Base-by-base conservation (phyloP, 352 stramenopile genomes). In the Globisporangium middletonii region DNA sequence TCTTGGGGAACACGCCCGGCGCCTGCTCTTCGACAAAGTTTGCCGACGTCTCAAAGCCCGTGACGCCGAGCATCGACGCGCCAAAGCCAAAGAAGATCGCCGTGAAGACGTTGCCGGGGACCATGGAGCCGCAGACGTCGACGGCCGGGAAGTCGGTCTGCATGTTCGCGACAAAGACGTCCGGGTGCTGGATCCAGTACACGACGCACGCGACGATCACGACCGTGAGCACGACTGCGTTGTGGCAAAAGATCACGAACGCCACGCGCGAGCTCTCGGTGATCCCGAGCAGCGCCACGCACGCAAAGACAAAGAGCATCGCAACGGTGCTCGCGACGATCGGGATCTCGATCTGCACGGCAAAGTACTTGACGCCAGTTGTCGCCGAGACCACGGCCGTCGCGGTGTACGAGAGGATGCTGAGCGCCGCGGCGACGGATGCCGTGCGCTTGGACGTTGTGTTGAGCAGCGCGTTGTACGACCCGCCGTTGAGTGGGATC, bases 391-490 rank as follows among this genome's bases (percentile, higher is more conserved):
- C 73, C 4, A 84, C 75, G 48, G 80, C 88, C 0, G 88, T 97
- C 0, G 88, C 88, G n/a, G 95, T 73, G 74, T 97, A 97, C 13
- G 84, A 89, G 57, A 97, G 79, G 53, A 97, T 86, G 19, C 82
- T 75, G 19, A 97, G 79, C 43, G 76, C 86, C 2, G 88, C 88
- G 2, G 86, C 84, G 15, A 94, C 68, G 0, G 83, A 85, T 4
- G 88, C 87, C 26, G 89, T 72, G 45, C 75, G 72, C 67, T 97
- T 97, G 27, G 70, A 90, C 38, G 87, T 96, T 12, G 83, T 92
- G 68, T 97, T 96, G 15, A 97, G 62, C 33, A 97, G 72, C 4
- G 91, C 79, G 63, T 96, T 97, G 67, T 96, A 97, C 18, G 85
- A 88, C 19, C 88, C 88, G 16, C 88, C 88, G 68, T 97, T 96